Evolutionary conservation across 352 stramenopile genomes (phyloP).

Genomic region (Phytophthora syringae): DNA sequence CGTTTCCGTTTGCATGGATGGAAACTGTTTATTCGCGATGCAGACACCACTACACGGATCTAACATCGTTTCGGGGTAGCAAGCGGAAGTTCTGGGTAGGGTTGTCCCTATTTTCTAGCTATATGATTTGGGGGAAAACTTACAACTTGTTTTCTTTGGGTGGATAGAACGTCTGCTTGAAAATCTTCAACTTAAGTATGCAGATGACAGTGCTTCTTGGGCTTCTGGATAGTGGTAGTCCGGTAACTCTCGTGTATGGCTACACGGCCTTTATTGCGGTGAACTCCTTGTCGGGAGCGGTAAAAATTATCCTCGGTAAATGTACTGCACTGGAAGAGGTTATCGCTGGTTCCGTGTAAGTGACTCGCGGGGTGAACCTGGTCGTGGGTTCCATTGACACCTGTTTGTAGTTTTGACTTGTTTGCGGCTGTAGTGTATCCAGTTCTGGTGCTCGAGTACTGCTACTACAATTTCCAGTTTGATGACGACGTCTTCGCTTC

Average conservation of each 20-base stretch:
- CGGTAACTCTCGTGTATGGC: constrained; percentile 12
- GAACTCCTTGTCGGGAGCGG: constrained; percentile 26
- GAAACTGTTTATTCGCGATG: constrained; percentile 1
- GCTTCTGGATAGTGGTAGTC: constrained; percentile 23
- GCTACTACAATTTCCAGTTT: constrained; percentile 40
- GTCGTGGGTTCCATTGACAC: too few relatives aligned
- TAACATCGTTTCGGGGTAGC: constrained; percentile 19
- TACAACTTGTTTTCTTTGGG: not conserved
- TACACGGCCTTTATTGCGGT: constrained; percentile 30
- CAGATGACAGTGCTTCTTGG: constrained; percentile 26
- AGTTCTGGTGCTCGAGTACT: constrained; percentile 30
- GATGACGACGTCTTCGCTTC: constrained; percentile 24
- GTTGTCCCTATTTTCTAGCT: not conserved
- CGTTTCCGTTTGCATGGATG: constrained; percentile 9
- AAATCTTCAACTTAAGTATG: constrained; percentile 32
- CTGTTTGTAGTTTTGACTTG: constrained; percentile 34
- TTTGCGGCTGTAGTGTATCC: constrained; percentile 36
- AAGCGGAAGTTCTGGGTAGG: constrained; percentile 27
- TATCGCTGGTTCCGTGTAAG: constrained; percentile 32
- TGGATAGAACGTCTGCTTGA: constrained; percentile 25
- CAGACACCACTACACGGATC: constrained; percentile 10
- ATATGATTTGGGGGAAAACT: not conserved
- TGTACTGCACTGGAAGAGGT: constrained; percentile 33
- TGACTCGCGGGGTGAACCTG: not conserved
- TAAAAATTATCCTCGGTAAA: constrained; percentile 21